Evolutionary conservation across 1,139 yeast genomes (phyloP).

Genomic region (Debaryomyces psychrophilus): DNA sequence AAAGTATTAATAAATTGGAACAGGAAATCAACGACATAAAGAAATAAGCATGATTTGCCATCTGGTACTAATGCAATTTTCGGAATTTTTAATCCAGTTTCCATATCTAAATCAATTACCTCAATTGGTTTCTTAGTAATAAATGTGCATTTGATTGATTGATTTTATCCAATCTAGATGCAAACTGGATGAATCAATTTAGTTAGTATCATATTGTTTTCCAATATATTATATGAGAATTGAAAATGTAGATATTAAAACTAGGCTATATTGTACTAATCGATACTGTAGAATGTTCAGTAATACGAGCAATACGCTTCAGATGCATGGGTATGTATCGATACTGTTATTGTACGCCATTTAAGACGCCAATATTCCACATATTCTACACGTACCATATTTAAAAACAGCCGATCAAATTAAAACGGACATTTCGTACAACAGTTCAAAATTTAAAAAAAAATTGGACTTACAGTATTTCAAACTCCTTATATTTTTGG

Average conservation of each 20-base stretch:
- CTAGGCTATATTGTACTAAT: not conserved
- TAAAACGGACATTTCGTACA: no score
- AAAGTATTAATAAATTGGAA: constrained; percentile 46
- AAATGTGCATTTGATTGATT: not conserved
- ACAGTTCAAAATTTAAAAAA: no score
- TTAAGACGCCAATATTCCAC: no score
- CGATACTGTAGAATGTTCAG: no score
- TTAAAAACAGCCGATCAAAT: no score
- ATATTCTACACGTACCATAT: no score
- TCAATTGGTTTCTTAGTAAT: not conserved
- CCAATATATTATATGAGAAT: not conserved
- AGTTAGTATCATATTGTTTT: not conserved
- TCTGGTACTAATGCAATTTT: not conserved
- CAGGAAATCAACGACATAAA: constrained; percentile 41
- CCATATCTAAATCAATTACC: not conserved
- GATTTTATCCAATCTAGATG: not conserved
- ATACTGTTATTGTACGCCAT: no score
- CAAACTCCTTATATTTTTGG: no score
- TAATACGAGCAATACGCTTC: no score
- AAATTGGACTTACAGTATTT: no score
- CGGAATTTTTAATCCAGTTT: constrained; percentile 2
- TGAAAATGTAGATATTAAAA: not conserved
- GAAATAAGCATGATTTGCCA: constrained; percentile 25
- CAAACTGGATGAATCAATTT: not conserved
- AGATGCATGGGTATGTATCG: no score